Evolutionary conservation across 129 eudicot species (phyloP).

Genomic region (Pulicaria dysenterica): DNA sequence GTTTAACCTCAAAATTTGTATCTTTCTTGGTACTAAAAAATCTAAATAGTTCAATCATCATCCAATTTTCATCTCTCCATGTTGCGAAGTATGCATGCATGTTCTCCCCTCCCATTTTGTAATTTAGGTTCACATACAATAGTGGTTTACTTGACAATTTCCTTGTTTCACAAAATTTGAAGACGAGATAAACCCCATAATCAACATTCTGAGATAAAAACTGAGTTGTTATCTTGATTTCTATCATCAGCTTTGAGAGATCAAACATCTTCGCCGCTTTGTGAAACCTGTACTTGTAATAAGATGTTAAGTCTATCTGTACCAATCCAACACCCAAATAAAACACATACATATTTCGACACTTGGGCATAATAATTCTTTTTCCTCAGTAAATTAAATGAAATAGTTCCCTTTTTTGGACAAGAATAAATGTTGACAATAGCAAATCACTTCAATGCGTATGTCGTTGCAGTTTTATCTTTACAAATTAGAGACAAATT

Average conservation of each 20-base stretch:
- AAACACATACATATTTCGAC: too few species aligned
- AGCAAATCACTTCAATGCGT: too few species aligned
- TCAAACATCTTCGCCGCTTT: slow-evolving; percentile 7
- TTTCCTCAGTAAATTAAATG: too few species aligned
- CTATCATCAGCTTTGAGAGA: slow-evolving; percentile 2
- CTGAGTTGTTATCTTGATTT: background rate
- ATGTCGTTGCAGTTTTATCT: too few species aligned
- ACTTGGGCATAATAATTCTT: too few species aligned
- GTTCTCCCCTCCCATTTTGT: background rate
- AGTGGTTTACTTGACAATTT: background rate
- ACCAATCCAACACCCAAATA: too few species aligned
- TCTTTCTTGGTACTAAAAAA: background rate
- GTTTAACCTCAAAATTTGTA: background rate
- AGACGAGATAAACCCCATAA: slow-evolving; percentile 19
- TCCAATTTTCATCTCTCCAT: slow-evolving; percentile 23
- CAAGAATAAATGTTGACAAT: too few species aligned
- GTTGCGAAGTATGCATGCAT: slow-evolving; percentile 19
- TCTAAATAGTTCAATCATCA: slow-evolving; percentile 15
- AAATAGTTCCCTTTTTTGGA: too few species aligned
- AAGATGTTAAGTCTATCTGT: background rate
- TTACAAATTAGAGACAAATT: too few species aligned
- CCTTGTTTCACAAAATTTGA: slow-evolving; percentile 8
- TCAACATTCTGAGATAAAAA: slow-evolving; percentile 2
- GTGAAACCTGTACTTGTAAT: slow-evolving; percentile 14
- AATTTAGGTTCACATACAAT: slow-evolving; percentile 25